Evolutionary conservation across 2,329 filamentous ascomycete genomes (phyloP), one percentile per base, ranked within the genome.

Genomic region (Fonsecaea multimorphosa): DNA sequence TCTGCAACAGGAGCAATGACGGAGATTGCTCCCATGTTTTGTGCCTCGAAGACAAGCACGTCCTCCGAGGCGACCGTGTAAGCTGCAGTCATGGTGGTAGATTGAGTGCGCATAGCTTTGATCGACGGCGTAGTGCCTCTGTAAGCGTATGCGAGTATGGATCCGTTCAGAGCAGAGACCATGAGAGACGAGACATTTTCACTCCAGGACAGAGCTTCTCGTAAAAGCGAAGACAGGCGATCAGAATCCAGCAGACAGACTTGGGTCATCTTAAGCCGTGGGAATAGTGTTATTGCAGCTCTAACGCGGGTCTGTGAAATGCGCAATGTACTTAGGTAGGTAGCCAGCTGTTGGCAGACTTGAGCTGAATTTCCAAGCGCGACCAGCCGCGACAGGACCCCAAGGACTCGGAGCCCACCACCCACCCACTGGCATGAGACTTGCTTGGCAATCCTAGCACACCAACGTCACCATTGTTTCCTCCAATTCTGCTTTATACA

Each of bases 241-340:
- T 60, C 64, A 27, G 71, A 71, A 56, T 72, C 71, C 19, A 72
- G 57, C 29, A 72, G 56, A 55, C 64, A 67, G 53, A 71, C 67
- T 55, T 71, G 71, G 46, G 64, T 58, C 71, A 72, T 72, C 16
- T 27, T 67, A 22, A 19, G 46, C 38, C 29, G 34, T 19, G 31
- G 11, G 19, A 19, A 19, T 32, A 4, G 29, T 19, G 56, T 6
- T 34, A 38, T n/a, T 22, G 40, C 14, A 16, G 29, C 19, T 80
- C 82, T 74, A 32, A 80, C 16, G 31, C 5, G 34, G 84, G 75
- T 81, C 24, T 11, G 4, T 8, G 44, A 22, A 12, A 24, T 24
- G 24, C 9, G 24, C 44, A 19, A 49, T 5, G 44, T 16, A n/a
- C n/a, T n/a, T n/a, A n/a, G n/a, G n/a, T n/a, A n/a, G n/a, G n/a